Evolutionary conservation across 441 rosid genomes (phyloP), one percentile per base, ranked within the genome.

Genomic region (Pelargonium myrrhifolium): DNA sequence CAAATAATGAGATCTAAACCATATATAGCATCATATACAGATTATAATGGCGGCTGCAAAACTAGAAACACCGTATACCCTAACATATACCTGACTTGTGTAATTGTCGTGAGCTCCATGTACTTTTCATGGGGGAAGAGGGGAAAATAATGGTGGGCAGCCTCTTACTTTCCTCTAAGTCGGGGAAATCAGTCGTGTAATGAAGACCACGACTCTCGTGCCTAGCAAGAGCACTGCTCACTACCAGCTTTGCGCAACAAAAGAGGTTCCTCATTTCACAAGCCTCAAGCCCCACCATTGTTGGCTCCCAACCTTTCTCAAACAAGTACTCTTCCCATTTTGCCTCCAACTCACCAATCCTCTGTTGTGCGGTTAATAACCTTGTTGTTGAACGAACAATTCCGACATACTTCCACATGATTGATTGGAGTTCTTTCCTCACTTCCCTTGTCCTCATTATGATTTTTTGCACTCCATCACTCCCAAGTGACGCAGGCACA

Each of bases 181-280:
- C 8, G 11, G 59, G 59, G 21, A 53, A 53, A 53, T 53, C 59
- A 1, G 59, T 53, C 10, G 85, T 94, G 81, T 91, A 94, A 84
- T 94, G 97, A 69, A 91, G 93, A 18, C 97, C 99, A 0, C 97
- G 96, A 80, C 97, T 94, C 71, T 94, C 99, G 1, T 88, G 97
- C 80, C 99, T 86, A 0, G 97, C 79, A 22, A 89, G 82, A 0
- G 97, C 97, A 14, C 99, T 94, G 87, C 89, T 89, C 64, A 87
- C 86, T 14, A 94, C 97, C 75, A 94, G 82, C 88, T 93, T 93
- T 61, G 97, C 92, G 12, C 97, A 89, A 45, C 97, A 91, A 64
- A 94, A 85, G 70, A 94, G 87, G 84, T 92, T 94, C 78, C 97
- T 88, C 96, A 89, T 84, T 81, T 94, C 97, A 68, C 97, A 92